Conservation (phyloP, 2,329 filamentous ascomycete species). For the Sarocladium strictum region DNA sequence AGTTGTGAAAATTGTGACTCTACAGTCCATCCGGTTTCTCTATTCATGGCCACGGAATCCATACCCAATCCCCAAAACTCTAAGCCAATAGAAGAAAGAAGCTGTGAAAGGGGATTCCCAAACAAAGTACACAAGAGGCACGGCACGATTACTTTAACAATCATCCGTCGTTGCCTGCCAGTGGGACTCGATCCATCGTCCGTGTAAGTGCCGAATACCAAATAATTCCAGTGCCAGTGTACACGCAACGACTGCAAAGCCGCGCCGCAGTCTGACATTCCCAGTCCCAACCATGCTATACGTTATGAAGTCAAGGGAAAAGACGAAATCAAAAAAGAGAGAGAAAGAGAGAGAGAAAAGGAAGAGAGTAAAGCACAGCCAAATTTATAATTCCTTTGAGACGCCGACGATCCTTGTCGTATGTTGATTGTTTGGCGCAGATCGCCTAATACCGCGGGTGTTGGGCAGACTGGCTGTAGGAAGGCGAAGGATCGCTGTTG, state of each 20-base stretch:
- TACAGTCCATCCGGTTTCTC: too few species aligned
- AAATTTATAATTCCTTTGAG: background rate
- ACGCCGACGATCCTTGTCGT: background rate
- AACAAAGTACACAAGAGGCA: too few species aligned
- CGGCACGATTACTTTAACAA: too few species aligned
- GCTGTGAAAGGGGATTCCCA: too few species aligned
- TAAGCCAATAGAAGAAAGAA: too few species aligned
- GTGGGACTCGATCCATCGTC: background rate
- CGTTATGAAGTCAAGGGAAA: background rate
- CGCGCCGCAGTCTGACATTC: too few species aligned
- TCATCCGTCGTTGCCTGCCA: background rate
- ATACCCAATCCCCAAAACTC: background rate
- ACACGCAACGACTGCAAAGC: too few species aligned
- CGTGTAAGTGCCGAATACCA: background rate
- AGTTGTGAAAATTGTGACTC: too few species aligned
- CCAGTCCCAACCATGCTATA: background rate
- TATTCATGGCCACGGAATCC: background rate
- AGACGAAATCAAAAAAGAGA: background rate
- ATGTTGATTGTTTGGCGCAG: background rate
- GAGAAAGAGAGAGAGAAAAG: background rate
- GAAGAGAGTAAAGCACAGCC: background rate
- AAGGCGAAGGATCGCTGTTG: background rate
- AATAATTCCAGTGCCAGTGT: too few species aligned
- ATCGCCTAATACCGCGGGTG: background rate
- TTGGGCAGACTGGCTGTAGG: background rate